phyloP scores from a whole-genome alignment of 306 rosid species.

The Cicer arietinum region DNA sequence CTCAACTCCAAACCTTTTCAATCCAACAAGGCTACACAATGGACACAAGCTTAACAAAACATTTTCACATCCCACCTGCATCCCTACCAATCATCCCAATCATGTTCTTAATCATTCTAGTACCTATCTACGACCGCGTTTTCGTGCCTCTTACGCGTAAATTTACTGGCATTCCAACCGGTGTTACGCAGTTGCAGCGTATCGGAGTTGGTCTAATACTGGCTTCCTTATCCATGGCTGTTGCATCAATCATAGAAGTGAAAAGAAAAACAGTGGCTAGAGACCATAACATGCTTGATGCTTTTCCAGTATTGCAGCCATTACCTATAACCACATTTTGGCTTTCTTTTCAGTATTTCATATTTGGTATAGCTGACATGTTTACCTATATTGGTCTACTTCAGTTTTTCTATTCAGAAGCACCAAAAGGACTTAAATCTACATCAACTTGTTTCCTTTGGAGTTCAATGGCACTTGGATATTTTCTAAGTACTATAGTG shows the following conservation, averaged over 20 bases:
- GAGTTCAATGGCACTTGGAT: conserved; percentile 92
- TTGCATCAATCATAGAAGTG: conserved; percentile 70
- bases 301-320: conserved; percentile 65
- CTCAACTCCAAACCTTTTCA: conserved; percentile 95
- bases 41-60: conserved; percentile 68
- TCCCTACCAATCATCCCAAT: conserved; percentile 89
- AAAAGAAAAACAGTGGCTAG: conserved; percentile 79
- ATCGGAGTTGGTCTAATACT: conserved; percentile 86
- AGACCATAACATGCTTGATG: conserved; percentile 69
- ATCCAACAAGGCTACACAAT: conserved; percentile 78
- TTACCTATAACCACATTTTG: conserved; percentile 87
- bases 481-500: conserved; percentile 73
- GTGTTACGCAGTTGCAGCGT: conserved; percentile 80
- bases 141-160: conserved; percentile 65
- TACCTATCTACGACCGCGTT: conserved; percentile 80
- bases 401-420: conserved; percentile 91
- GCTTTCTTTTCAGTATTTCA: conserved; percentile 86
- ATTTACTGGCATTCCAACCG: conserved; percentile 73
- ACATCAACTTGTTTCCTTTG: conserved; percentile 88
- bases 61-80: conserved; percentile 82
- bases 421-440: conserved; percentile 77
- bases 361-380: conserved; percentile 93
- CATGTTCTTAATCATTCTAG: conserved; percentile 58
- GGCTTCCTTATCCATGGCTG: conserved; percentile 82
- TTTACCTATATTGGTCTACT: conserved; percentile 87